A percentile compares a stretch with the other conserved stretches of the same genome.
Evolutionary conservation across 2,329 filamentous ascomycete genomes (phyloP).

Genomic region (Verticillium tricorpus): DNA sequence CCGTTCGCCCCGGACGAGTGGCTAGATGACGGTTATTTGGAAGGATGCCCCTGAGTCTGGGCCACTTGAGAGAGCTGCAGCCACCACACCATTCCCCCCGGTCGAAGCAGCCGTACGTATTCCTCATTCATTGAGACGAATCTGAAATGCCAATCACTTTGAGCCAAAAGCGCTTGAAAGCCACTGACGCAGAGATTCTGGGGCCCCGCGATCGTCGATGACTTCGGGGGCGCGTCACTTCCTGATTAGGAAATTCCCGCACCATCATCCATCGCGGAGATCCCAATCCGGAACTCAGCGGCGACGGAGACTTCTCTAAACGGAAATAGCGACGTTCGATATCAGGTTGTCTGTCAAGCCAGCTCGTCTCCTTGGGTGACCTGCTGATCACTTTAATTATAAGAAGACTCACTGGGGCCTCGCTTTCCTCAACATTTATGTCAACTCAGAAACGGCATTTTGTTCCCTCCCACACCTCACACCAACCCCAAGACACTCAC

Average conservation of each 20-base stretch:
- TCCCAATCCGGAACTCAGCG: neutral
- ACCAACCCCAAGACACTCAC: neutral
- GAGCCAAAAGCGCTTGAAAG: neutral
- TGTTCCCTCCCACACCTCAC: too few relatives aligned
- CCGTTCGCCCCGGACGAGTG: neutral
- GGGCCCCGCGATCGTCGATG: neutral
- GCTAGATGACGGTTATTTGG: neutral
- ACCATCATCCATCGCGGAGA: neutral
- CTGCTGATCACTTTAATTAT: neutral
- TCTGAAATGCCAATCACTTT: too few relatives aligned
- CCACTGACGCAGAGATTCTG: neutral
- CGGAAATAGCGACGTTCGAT: neutral
- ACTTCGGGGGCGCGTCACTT: neutral
- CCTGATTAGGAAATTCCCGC: neutral
- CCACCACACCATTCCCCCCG: neutral
- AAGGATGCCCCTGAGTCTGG: neutral
- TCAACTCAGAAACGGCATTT: neutral
- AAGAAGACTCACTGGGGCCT: too few relatives aligned
- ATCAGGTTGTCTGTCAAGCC: neutral
- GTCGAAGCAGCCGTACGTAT: too few relatives aligned
- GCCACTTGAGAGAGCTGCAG: neutral
- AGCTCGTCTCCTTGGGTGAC: neutral
- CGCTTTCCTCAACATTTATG: too few relatives aligned
- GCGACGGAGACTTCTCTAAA: neutral
- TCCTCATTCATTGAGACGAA: too few relatives aligned